These are phyloP conservation scores for Pilasporangium apinafurcum DNA, from an alignment of 352 stramenopile genomes.

Conservation along the genomic window DNA sequence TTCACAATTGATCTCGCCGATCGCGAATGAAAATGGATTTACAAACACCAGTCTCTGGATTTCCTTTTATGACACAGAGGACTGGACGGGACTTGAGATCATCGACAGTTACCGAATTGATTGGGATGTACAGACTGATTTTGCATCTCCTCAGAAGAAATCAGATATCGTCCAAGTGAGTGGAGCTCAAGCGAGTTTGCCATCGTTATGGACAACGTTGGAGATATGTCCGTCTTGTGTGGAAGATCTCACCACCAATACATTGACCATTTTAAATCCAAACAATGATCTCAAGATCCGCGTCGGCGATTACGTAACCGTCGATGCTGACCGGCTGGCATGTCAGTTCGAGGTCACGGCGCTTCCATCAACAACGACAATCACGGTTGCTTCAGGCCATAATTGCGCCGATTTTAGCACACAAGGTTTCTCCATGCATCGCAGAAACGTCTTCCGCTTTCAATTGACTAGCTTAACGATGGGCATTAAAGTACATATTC, in stretches of 20 bases:
- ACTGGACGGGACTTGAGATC: conserved; percentile 64
- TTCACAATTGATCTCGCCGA: conserved; percentile 26
- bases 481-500: conserved; percentile 86
- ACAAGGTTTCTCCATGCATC: conserved; percentile 35
- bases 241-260: conserved; percentile 15
- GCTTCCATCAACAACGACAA: conserved; percentile 13
- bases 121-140: conserved; percentile 76
- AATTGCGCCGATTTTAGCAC: conserved; percentile 35
- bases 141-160: conserved; percentile 34
- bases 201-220: conserved; percentile 31
- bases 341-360: conserved; percentile 44
- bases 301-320: conserved; percentile 37
- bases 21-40: conserved; percentile 54
- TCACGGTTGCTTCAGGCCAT: conserved; percentile 35
- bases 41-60: conserved; percentile 53
- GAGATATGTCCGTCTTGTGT: conserved; percentile 50
- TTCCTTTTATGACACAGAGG: conserved; percentile 55
- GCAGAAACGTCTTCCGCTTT: conserved; percentile 58
- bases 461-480: conserved; percentile 81
- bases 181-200: conserved; percentile 7
- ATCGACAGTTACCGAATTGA: conserved; percentile 89
- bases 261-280: conserved; percentile 20
- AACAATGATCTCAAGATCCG: conserved; percentile 16
- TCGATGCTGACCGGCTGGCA: conserved; percentile 33
- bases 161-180: conserved; percentile 19